These are phyloP conservation scores for Westerdykella aurantiaca DNA, from an alignment of 2,329 filamentous ascomycete genomes.

Conservation along the genomic window DNA sequence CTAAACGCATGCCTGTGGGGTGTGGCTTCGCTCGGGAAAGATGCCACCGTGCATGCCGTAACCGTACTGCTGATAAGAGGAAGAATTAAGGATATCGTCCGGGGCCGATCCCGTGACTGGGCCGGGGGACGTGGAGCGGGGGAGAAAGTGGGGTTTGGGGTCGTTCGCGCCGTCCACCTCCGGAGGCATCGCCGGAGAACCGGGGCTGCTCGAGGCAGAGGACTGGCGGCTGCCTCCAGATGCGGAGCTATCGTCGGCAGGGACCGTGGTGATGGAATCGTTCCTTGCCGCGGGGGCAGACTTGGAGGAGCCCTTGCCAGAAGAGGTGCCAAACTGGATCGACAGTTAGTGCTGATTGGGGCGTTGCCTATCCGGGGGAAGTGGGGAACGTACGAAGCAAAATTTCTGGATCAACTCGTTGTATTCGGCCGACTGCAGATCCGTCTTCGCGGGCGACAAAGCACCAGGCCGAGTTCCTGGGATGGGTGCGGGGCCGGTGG, in stretches of 20 bases:
- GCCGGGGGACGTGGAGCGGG: slow-evolving; percentile 40
- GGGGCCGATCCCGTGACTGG: slow-evolving; percentile 37
- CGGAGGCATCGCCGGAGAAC: slow-evolving; percentile 29
- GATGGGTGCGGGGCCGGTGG: slow-evolving; percentile 34
- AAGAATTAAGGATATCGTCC: slow-evolving; percentile 30
- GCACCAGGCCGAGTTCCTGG: slow-evolving; percentile 46
- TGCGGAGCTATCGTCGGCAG: slow-evolving; percentile 23
- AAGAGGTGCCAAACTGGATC: slow-evolving; percentile 47
- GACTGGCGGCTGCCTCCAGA: slow-evolving; percentile 26
- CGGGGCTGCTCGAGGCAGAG: slow-evolving; percentile 35
- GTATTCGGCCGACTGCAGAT: slow-evolving; percentile 82
- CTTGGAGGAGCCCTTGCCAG: slow-evolving; percentile 37
- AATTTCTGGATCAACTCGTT: slow-evolving; percentile 98
- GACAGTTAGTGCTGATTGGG: slow-evolving; percentile 38
- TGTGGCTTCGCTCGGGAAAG: slow-evolving; percentile 41
- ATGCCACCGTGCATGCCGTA: slow-evolving; percentile 39
- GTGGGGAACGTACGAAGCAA: slow-evolving; percentile 88
- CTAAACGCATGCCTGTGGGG: slow-evolving; percentile 40
- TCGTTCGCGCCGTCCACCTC: slow-evolving; percentile 25
- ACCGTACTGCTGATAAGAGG: slow-evolving; percentile 41
- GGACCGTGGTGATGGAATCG: slow-evolving; percentile 14
- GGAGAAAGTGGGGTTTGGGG: slow-evolving; percentile 30
- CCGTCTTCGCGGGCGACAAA: slow-evolving; percentile 56
- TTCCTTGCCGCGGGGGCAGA: neutral
- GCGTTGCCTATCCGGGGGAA: slow-evolving; percentile 25